phyloP scores from a whole-genome alignment of 225 moss, liverwort and hornwort species.

The Thuidium tamariscinum region DNA sequence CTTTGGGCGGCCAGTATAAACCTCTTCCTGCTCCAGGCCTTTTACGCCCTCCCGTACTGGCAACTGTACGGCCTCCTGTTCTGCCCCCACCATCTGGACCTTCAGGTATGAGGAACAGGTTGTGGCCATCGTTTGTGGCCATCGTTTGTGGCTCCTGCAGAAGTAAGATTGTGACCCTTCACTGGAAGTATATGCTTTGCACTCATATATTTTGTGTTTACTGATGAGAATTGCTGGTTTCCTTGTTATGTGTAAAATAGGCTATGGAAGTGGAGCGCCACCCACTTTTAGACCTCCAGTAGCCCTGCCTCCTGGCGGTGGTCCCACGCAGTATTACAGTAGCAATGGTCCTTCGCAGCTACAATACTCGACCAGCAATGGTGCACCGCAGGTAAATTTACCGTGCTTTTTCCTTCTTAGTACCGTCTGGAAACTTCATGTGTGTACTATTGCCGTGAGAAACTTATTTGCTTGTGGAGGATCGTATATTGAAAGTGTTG shows the following conservation, averaged over 20 bases:
- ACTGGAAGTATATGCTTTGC: background rate
- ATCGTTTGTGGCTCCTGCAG: background rate
- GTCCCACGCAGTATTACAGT: slow-evolving; percentile 29
- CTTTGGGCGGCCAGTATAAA: slow-evolving; percentile 78
- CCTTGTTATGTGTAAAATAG: background rate
- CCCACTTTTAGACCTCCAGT: slow-evolving; percentile 41
- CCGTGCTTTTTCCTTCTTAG: background rate
- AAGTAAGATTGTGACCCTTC: background rate
- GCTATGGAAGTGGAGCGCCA: slow-evolving; percentile 41
- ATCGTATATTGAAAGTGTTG: background rate
- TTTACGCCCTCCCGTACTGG: slow-evolving; percentile 61
- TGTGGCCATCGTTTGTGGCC: background rate
- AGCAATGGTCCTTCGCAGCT: slow-evolving; percentile 39
- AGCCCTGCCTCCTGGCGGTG: slow-evolving; percentile 33
- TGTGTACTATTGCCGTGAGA: background rate
- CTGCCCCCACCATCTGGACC: slow-evolving; percentile 74
- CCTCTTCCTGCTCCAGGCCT: slow-evolving; percentile 67
- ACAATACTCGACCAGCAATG: slow-evolving; percentile 35
- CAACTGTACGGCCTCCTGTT: slow-evolving; percentile 75
- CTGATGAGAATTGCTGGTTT: background rate
- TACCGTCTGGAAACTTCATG: background rate
- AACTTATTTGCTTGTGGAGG: background rate
- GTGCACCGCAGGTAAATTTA: slow-evolving; percentile 36
- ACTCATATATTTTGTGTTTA: background rate
- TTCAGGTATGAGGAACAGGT: slow-evolving; percentile 43